A percentile compares a stretch with the other conserved stretches of the same genome.
Evolutionary conservation across 1,284 basidiomycete species (phyloP).

Genomic region (Grifola frondosa): DNA sequence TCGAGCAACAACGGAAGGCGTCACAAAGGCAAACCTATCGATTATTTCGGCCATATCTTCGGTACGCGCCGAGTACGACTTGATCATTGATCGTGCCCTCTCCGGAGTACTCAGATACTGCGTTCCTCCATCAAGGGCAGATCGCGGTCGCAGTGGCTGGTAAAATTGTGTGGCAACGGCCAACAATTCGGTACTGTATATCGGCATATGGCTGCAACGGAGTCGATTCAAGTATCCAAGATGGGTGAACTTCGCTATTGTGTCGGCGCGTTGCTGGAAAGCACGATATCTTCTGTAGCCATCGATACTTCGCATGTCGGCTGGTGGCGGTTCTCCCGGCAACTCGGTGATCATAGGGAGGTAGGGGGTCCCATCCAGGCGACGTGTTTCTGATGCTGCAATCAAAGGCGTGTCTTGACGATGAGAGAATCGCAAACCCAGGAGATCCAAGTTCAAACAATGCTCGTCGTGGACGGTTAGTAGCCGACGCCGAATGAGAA

Average conservation of each 20-base stretch:
- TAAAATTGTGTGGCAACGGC: constrained; percentile 42
- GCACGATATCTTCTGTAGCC: constrained; percentile 67
- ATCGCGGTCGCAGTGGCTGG: constrained; percentile 58
- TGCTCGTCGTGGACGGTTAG: constrained; percentile 49
- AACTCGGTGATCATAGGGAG: constrained; percentile 60
- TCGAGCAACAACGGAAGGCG: constrained; percentile 76
- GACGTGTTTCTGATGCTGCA: constrained; percentile 51
- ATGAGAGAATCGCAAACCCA: constrained; percentile 67
- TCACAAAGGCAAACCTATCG: constrained; percentile 81
- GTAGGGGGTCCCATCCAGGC: constrained; percentile 71
- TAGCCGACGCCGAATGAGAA: constrained; percentile 77
- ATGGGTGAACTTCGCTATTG: constrained; percentile 66
- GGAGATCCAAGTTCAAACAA: constrained; percentile 58
- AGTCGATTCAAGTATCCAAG: constrained; percentile 74
- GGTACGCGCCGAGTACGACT: constrained; percentile 65
- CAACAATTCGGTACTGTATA: constrained; percentile 69
- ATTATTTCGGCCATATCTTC: constrained; percentile 56
- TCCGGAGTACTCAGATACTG: constrained; percentile 44
- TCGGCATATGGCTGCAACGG: constrained; percentile 65
- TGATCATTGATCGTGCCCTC: constrained; percentile 50
- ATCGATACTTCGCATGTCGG: constrained; percentile 73
- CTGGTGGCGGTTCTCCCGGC: constrained; percentile 59
- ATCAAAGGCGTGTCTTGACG: constrained; percentile 51
- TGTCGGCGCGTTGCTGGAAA: constrained; percentile 55
- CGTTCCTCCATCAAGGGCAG: constrained; percentile 39